Base-by-base conservation (phyloP, 2,329 filamentous ascomycete genomes). In the Exophiala spinifera region DNA sequence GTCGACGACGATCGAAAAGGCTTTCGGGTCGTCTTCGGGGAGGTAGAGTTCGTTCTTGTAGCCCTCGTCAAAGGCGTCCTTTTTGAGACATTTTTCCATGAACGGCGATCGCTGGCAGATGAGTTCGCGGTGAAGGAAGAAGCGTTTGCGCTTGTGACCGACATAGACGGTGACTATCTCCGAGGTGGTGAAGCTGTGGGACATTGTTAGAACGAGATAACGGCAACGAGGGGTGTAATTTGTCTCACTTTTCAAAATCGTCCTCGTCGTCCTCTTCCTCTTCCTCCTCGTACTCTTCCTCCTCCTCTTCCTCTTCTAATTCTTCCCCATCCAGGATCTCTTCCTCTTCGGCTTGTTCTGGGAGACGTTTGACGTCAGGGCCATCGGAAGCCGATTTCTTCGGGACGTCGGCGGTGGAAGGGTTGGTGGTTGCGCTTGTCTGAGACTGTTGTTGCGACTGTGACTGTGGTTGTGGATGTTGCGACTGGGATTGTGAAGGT, bases 1-100 rank as follows among this genome's bases (percentile, higher is more conserved):
- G 19, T 64, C 75, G 33, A 81, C 67, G 39, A 80, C 64, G 57
- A 79, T 78, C 53, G 78, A 75, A 56, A 81, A 80, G 44, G 78
- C 72, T 50, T 73, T 72, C 2, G 78, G 76, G 57, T 79, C 72
- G 55, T 80, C 78, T 53, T 80, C 77, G 0, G 76, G 77, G 1
- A 81, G 66, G 60, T 77, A 70, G 48, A 81, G 72, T 13, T 71
- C 70, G 56, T 79, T 75, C 14, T 73, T 69, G 17, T 67, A 69
- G 1, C 75, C 72, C 61, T 80, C 78, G 47, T 63, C 70, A 59
- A 79, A 80, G 7, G 46, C 51, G 21, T 69, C 66, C 33, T 77
- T 77, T 55, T 74, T 74, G 5, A 80, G 68, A 13, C 77, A 77
- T 57, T 71, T 78, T 47, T 69, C 70, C 61, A 80, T 80, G 68